Base-by-base conservation (phyloP, 108 stramenopile species). In the Skeletonema marinoi region DNA sequence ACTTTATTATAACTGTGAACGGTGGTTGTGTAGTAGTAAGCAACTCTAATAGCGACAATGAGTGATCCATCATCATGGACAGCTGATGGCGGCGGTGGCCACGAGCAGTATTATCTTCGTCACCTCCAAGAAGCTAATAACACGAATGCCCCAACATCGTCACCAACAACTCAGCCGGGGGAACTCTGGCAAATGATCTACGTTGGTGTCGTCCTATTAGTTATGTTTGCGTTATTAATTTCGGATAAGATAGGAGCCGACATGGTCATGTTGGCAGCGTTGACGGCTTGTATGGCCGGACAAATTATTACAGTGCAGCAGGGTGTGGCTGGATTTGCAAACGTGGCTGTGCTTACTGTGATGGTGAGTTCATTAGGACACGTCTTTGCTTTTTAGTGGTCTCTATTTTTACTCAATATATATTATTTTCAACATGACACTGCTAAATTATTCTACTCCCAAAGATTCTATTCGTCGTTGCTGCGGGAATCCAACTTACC, bases 341-440 rank as follows among this genome's bases (percentile, higher is more conserved):
- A 94, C 77, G 89, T 90, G 69, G 89, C 90, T 8, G 69, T 96
- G 29, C 60, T 93, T 50, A 92, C 96, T 3, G 92, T 96, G 16
- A 29, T 94, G 79, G 88, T 90, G 48, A 77, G 75, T 56, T 16
- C 56, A 38, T 16, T 19, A 42, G 25, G 25, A 25, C 25, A 29
- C 2, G 11, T 21, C 33, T 44, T 60, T 35, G 0, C 16, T 29
- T 19, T n/a, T 36, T 63, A 41, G 25, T 25, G 25, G 0, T 25
- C 25, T 25, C 25, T 25, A 25, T 25, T 25, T 25, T 25, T 25
- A 25, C 25, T 25, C n/a, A n/a, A 10, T 25, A 58, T 72, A 38
- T 3, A 60, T 36, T 41, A 21, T 48, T 32, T n/a, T 41, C 13
- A 42, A 12, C 14, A 51, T 51, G 0, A 25, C 14, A 51, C 14